Conservation (phyloP, 257 asterid genomes). For the Nicotiana obtusifolia region DNA sequence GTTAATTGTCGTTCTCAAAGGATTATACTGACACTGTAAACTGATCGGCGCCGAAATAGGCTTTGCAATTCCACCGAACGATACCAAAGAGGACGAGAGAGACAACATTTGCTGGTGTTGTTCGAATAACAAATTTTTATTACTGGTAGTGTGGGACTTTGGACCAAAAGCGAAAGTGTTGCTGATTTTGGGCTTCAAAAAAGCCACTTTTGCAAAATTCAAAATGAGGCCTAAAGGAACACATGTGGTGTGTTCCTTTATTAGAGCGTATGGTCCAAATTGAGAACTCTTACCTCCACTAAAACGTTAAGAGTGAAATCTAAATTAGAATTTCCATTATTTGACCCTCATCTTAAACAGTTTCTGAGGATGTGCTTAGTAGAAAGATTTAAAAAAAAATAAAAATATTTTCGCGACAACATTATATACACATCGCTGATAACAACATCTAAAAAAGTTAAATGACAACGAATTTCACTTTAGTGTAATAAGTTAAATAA, state of each 20-base stretch:
- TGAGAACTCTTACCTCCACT: not conserved
- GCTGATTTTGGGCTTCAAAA: not conserved
- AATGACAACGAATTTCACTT: no score
- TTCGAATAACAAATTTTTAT: not conserved
- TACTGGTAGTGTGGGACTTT: not conserved
- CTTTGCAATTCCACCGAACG: slow-evolving; percentile 10
- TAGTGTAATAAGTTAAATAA: no score
- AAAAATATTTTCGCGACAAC: no score
- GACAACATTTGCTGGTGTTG: not conserved
- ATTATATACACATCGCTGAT: no score
- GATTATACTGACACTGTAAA: slow-evolving; percentile 4
- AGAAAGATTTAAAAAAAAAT: no score
- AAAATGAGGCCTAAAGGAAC: not conserved
- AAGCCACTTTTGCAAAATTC: not conserved
- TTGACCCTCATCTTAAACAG: no score
- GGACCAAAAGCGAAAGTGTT: not conserved
- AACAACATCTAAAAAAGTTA: no score
- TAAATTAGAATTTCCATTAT: no score
- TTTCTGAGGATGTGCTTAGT: no score
- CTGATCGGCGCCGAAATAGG: not conserved
- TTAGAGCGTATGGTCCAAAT: not conserved
- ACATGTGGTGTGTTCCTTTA: not conserved
- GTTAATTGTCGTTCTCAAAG: not conserved
- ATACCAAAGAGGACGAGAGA: not conserved
- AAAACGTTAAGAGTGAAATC: no score